Evolutionary conservation across 768 basidiomycete species (phyloP).

Genomic region (Asterophora lycoperdoides): DNA sequence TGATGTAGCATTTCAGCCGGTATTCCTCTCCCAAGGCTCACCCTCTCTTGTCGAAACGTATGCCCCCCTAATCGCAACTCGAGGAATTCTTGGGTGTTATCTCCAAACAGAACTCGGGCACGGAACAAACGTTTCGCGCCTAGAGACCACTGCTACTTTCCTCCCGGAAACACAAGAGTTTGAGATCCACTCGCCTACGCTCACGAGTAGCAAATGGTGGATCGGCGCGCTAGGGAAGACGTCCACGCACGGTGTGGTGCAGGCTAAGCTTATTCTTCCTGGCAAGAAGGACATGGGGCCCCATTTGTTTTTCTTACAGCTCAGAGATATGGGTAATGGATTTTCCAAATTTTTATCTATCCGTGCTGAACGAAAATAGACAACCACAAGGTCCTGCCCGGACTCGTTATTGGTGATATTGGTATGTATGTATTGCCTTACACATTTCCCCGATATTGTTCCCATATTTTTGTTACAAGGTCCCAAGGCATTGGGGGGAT

Average conservation of each 20-base stretch:
- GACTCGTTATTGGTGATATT: constrained; percentile 67
- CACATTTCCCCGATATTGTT: not conserved
- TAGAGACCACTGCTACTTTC: constrained; percentile 78
- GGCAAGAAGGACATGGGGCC: constrained; percentile 60
- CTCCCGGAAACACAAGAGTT: constrained; percentile 64
- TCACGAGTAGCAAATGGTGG: constrained; percentile 84
- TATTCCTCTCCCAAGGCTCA: constrained; percentile 59
- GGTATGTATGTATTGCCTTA: constrained; percentile 36
- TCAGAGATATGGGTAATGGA: constrained; percentile 52
- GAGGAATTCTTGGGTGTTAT: constrained; percentile 68
- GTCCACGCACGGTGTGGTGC: constrained; percentile 71
- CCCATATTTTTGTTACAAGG: constrained; percentile 31
- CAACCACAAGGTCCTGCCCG: constrained; percentile 55
- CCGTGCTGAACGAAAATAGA: constrained; percentile 32
- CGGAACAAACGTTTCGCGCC: constrained; percentile 61
- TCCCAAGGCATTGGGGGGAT: constrained; percentile 52
- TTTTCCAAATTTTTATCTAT: not conserved
- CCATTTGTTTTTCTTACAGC: constrained; percentile 70
- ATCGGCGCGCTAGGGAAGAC: constrained; percentile 69
- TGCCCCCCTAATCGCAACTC: constrained; percentile 41
- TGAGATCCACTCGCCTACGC: constrained; percentile 69
- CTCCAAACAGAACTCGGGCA: constrained; percentile 79
- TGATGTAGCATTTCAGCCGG: constrained; percentile 57
- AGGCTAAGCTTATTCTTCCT: constrained; percentile 68
- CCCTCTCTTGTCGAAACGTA: constrained; percentile 50